Evolutionary conservation across 1,139 yeast genomes (phyloP), one percentile per base, ranked within the genome.

Genomic region (Tardiomyces depauwii): DNA sequence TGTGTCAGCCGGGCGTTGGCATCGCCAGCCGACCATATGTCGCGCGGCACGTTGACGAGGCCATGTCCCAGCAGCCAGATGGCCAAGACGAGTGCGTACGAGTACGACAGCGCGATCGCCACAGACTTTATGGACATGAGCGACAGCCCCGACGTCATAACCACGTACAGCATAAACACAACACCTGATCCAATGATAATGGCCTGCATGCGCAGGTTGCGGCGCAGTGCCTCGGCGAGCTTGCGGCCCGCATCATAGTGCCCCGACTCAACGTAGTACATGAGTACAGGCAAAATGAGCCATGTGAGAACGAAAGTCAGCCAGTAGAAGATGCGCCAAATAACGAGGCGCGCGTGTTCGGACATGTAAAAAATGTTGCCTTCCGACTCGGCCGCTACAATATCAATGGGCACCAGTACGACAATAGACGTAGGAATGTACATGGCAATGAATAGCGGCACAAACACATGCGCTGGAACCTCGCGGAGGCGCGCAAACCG

Each of bases 31-130:
- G 66, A 64, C 77, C 85, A 81, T 49, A 67, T 62, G 39, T 71
- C 63, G 47, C 85, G 68, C 0, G 95, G 94, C 2, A 84, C 70
- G 45, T 74, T 73, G 21, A 83, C 76, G 46, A 85, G 63, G 0
- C 95, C 95, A 59, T 85, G 91, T 1, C 91, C 86, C 84, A 86
- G 80, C 47, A 86, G 67, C 93, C 93, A 85, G 28, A 84, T 70
- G 1, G 93, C 89, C 42, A 86, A 60, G 2, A 82, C 71, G 58
- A 86, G 71, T 0, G 94, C 77, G 60, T 85, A 86, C n/a, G 84
- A 78, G 60, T 86, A 93, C 1, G 93, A 77, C 27, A 84, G 58
- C 0, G 93, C 91, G 53, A 86, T 82, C 14, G 82, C 72, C 66
- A 85, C 72, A 43, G 81, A 72, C 59, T 81, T 82, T 57, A 85